phyloP scores from a whole-genome alignment of 768 basidiomycete genomes.

The Leccinum uliginosum region DNA sequence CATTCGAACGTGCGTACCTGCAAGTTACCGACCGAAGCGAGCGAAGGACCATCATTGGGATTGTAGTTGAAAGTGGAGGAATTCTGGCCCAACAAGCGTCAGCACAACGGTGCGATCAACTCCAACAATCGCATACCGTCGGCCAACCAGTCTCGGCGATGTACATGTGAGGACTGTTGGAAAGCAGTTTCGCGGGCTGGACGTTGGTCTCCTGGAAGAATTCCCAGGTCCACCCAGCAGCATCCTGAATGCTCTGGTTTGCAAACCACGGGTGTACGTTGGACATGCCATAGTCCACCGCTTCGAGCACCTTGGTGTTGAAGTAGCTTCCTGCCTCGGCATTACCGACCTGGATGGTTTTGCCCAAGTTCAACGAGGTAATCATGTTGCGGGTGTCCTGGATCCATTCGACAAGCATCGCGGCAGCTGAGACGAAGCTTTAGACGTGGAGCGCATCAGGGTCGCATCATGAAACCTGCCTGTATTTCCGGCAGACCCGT shows the following conservation, averaged over 20 bases:
- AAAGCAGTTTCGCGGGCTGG: constrained; percentile 44
- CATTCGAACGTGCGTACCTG: constrained; percentile 36
- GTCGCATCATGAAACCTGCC: constrained; percentile 12
- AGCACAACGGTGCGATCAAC: background rate
- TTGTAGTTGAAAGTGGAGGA: constrained; percentile 54
- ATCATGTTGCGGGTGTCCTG: constrained; percentile 59
- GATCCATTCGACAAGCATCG: constrained; percentile 62
- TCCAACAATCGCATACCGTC: constrained; percentile 42
- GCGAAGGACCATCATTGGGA: constrained; percentile 63
- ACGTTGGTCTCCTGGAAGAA: constrained; percentile 77
- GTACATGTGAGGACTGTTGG: constrained; percentile 76
- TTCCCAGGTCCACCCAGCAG: constrained; percentile 75
- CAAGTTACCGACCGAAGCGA: constrained; percentile 56
- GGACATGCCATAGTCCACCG: constrained; percentile 75
- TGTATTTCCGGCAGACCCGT: constrained; percentile 51
- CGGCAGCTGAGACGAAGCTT: constrained; percentile 41
- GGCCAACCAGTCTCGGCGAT: constrained; percentile 96
- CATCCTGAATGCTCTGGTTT: constrained; percentile 58
- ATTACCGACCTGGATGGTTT: constrained; percentile 68
- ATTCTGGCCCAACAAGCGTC: constrained; percentile 33
- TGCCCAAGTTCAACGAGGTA: constrained; percentile 47
- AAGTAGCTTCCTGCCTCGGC: constrained; percentile 87
- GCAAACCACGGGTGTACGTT: constrained; percentile 97
- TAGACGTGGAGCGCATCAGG: background rate
- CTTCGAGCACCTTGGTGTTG: constrained; percentile 60